Base-by-base conservation (phyloP, 176 grass and related monocot genomes). In the Oryza rufipogon region DNA sequence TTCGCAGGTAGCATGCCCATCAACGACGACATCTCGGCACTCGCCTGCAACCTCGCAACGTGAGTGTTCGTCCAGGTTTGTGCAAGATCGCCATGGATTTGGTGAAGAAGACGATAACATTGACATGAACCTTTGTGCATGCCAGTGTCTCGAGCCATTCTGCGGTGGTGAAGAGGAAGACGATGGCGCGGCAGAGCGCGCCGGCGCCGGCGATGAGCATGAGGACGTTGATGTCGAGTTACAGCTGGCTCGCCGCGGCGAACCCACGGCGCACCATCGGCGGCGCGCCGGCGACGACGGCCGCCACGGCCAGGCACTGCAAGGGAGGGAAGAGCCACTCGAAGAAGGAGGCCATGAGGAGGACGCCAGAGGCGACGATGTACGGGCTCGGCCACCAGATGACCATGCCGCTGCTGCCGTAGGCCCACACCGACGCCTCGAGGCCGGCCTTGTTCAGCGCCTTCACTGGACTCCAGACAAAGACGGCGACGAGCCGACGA, bases 91-190 rank as follows among this genome's bases (percentile, higher is more conserved):
- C 51, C 14, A 19, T 54, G 51, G 16, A 19, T 39, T 16, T 54
- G 16, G 6, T 54, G 51, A 19, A 54, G 26, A 26, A 16, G 16
- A 19, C 11, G 51, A 54, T 19, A 16, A 19, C 51, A 19, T 6
- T 19, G 52, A n/a, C 25, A 49, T 5, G 13, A 3, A 34, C 90
- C 88, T 73, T 85, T 71, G 81, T 25, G 44, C 90, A 88, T 11
- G 92, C 92, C 33, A 85, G 87, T 2, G 90, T 87, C 87, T 97
- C 90, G 2, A 97, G 81, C 95, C 95, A 97, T 75, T 97, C 92
- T 1, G 92, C 92, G 11, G 70, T 25, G 23, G 86, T 92, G 80
- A 97, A 97, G 83, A 97, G 90, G 92, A 97, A 94, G 11, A 97
- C 92, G 68, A 94, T 86, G 9, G 67, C 82, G 5, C 84, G 86